Evolutionary conservation across 805 yeast genomes (phyloP).

Genomic region (Candida alai): DNA sequence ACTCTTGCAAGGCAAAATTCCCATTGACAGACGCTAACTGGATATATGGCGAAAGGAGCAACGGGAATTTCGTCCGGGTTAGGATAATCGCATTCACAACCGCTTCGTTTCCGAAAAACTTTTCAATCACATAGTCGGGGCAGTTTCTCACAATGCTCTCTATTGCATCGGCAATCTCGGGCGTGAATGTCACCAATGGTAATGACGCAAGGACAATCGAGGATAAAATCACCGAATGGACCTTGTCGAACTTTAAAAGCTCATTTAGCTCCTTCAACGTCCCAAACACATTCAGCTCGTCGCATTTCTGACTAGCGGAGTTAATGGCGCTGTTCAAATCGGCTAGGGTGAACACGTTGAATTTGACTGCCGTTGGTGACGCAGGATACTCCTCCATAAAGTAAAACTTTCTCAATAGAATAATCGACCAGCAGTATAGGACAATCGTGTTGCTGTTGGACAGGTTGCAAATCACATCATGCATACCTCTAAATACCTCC

Average conservation of each 20-base stretch:
- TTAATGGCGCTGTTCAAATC: conserved; percentile 21
- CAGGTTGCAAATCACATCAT: conserved; percentile 33
- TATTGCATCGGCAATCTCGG: conserved; percentile 40
- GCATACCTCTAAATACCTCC: conserved; percentile 31
- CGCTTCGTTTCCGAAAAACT: conserved; percentile 44
- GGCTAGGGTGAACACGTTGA: conserved; percentile 10
- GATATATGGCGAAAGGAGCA: conserved; percentile 55
- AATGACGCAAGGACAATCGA: conserved; percentile 41
- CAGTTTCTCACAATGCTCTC: conserved; percentile 39
- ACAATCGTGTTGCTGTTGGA: conserved; percentile 44
- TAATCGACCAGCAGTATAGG: conserved; percentile 64
- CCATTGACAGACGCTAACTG: conserved; percentile 60
- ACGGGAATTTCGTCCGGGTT: conserved; percentile 74
- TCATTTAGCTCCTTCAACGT: conserved; percentile 40
- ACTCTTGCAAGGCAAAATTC: conserved; percentile 61
- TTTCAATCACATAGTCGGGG: conserved; percentile 42
- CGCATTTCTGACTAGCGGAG: conserved; percentile 37
- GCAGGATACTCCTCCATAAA: conserved; percentile 38
- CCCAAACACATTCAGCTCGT: conserved; percentile 41
- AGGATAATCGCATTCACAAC: conserved; percentile 45
- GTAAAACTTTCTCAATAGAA: conserved; percentile 49
- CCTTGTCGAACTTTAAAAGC: conserved; percentile 44
- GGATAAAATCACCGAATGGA: conserved; percentile 49
- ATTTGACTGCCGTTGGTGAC: conserved; percentile 1
- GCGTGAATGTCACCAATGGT: conserved; percentile 48